phyloP scores from a whole-genome alignment of 2,329 filamentous ascomycete genomes.

The Colletotrichum filicis region DNA sequence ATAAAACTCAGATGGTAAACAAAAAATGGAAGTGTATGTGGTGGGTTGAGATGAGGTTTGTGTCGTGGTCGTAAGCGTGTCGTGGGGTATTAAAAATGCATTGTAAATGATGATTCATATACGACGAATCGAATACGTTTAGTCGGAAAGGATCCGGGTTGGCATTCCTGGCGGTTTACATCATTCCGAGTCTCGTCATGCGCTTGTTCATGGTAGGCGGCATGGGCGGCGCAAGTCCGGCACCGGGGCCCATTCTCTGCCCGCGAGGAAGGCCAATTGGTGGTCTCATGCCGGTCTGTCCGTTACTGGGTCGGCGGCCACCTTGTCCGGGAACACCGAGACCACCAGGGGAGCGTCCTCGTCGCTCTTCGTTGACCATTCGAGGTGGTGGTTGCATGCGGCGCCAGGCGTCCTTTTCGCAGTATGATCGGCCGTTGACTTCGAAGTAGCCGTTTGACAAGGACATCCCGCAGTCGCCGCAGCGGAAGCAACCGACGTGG shows the following conservation, averaged over 20 bases:
- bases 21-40: constrained; percentile 19
- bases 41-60: constrained; percentile 13
- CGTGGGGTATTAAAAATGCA: constrained; percentile 28
- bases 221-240: constrained; percentile 42
- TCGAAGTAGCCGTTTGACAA: constrained; percentile 92
- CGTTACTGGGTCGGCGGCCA: constrained; percentile 26
- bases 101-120: constrained; percentile 14
- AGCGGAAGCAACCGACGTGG: constrained; percentile 88
- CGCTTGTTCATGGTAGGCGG: constrained; percentile 70
- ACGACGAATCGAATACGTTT: constrained; percentile 17
- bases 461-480: constrained; percentile 78
- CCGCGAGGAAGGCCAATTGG: constrained; percentile 34
- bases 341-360: constrained; percentile 31
- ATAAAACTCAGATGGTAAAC: constrained; percentile 33
- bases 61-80: constrained; percentile 33
- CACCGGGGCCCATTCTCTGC: constrained; percentile 34
- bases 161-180: constrained; percentile 46
- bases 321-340: constrained; percentile 24
- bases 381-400: constrained; percentile 54
- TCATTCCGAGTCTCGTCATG: constrained; percentile 70
- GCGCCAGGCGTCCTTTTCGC: constrained; percentile 84
- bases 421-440: constrained; percentile 82
- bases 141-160: neutral
- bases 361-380: constrained; percentile 42
- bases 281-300: constrained; percentile 34